These are phyloP conservation scores for Fusarium incarnatum DNA, from an alignment of 2,329 filamentous ascomycete species.

Conservation along the genomic window DNA sequence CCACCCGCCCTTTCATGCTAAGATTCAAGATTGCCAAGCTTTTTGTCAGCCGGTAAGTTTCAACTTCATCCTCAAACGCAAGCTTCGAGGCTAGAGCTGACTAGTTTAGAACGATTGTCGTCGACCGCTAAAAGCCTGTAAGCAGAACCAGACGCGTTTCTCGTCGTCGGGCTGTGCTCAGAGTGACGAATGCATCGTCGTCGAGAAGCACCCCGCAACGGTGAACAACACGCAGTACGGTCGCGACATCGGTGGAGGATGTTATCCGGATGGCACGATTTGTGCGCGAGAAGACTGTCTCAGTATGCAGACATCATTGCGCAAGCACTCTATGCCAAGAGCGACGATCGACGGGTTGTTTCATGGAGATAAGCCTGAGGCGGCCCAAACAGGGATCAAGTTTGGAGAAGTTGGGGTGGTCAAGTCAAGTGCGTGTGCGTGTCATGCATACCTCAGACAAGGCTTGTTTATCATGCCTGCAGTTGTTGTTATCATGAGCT, in stretches of 20 bases:
- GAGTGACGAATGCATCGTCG: constrained; percentile 20
- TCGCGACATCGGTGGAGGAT: constrained; percentile 22
- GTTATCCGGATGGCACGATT: constrained; percentile 22
- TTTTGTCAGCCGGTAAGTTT: constrained; percentile 24
- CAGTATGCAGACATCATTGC: constrained; percentile 37
- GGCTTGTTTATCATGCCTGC: neutral
- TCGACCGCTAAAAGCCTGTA: constrained; percentile 17
- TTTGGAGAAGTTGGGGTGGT: constrained; percentile 34
- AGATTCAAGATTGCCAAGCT: constrained; percentile 27
- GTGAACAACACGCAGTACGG: constrained; percentile 29
- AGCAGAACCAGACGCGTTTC: constrained; percentile 2
- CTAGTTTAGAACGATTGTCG: constrained; percentile 24
- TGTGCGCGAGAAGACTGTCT: constrained; percentile 31
- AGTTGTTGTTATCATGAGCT: neutral
- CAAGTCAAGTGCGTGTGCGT: constrained; percentile 2
- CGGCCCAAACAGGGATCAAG: constrained; percentile 22
- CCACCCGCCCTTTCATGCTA: constrained; percentile 5
- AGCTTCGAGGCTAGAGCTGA: neutral
- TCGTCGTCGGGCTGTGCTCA: constrained; percentile 24
- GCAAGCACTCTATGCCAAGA: constrained; percentile 17
- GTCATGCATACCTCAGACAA: constrained; percentile 6
- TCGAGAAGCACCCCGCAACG: constrained; percentile 8
- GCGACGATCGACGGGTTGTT: constrained; percentile 1
- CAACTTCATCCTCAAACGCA: constrained; percentile 3
- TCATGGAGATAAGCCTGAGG: neutral